Evolutionary conservation across 2,329 filamentous ascomycete genomes (phyloP).

Genomic region (Elsinoe perseae): DNA sequence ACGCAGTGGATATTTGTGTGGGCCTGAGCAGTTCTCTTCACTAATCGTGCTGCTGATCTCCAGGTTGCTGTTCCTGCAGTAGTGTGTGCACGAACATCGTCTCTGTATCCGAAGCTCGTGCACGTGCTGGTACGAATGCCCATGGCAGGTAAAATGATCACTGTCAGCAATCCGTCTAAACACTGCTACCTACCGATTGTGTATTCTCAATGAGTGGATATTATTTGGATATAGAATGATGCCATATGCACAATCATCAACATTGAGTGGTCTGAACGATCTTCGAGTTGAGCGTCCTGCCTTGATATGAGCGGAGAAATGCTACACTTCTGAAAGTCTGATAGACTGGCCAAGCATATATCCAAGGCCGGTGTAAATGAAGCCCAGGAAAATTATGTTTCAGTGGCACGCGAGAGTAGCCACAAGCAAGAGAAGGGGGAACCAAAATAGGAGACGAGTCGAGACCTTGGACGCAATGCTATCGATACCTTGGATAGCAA

Average conservation of each 20-base stretch:
- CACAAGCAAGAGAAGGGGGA: background rate
- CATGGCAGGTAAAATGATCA: background rate
- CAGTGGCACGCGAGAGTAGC: background rate
- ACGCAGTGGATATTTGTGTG: background rate
- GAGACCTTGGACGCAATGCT: background rate
- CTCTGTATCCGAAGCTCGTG: background rate
- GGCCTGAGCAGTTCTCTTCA: background rate
- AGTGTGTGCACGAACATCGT: background rate
- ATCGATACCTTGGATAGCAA: background rate
- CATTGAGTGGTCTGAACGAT: background rate
- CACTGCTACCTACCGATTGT: background rate
- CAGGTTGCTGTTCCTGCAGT: background rate
- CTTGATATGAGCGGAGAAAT: no score
- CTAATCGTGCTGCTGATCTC: background rate
- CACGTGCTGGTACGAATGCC: background rate
- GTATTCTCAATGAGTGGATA: background rate
- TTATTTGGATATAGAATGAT: background rate
- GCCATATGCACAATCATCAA: background rate
- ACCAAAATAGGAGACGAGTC: background rate
- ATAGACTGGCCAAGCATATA: background rate
- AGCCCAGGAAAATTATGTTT: background rate
- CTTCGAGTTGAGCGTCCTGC: background rate
- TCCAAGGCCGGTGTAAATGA: background rate
- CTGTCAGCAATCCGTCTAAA: background rate
- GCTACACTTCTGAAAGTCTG: background rate